A percentile compares a stretch with the other conserved stretches of the same genome.
These are phyloP conservation scores for Grosmannia serpens DNA, from an alignment of 2,329 filamentous ascomycete species.

Conservation along the genomic window DNA sequence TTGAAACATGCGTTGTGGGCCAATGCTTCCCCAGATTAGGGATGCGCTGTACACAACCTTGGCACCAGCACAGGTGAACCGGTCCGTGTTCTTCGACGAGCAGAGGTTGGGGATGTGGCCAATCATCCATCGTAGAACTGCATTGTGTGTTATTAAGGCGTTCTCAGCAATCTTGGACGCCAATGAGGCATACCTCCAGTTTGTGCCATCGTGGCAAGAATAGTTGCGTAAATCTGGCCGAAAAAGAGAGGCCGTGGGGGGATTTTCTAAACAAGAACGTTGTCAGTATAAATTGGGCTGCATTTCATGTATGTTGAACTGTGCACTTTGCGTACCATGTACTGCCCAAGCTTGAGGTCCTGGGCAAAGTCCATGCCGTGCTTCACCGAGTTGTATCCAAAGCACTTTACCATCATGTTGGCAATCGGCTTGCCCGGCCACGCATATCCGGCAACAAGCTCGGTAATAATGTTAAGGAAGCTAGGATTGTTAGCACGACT, in stretches of 20 bases:
- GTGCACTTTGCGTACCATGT: neutral
- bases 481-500: constrained; percentile 12
- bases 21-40: constrained; percentile 43
- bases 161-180: neutral
- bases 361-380: constrained; percentile 38
- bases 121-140: constrained; percentile 33
- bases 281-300: too few species aligned
- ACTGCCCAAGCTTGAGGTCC: constrained; percentile 15
- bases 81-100: constrained; percentile 32
- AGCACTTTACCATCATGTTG: constrained; percentile 35
- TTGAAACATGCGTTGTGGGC: constrained; percentile 38
- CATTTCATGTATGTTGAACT: neutral
- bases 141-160: neutral
- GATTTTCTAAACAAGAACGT: constrained; percentile 27
- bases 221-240: constrained; percentile 46
- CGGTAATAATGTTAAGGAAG: constrained; percentile 32
- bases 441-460: constrained; percentile 31
- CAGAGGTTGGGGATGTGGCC: constrained; percentile 37
- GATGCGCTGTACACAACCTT: constrained; percentile 47
- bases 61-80: constrained; percentile 39
- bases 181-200: constrained; percentile 1
- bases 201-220: constrained; percentile 34
- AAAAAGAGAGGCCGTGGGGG: constrained; percentile 47
- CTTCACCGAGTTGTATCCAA: constrained; percentile 26
- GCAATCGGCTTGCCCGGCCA: constrained; percentile 32